Conservation (phyloP, 176 grass and related monocot species). For the Phoenix roebelenii region DNA sequence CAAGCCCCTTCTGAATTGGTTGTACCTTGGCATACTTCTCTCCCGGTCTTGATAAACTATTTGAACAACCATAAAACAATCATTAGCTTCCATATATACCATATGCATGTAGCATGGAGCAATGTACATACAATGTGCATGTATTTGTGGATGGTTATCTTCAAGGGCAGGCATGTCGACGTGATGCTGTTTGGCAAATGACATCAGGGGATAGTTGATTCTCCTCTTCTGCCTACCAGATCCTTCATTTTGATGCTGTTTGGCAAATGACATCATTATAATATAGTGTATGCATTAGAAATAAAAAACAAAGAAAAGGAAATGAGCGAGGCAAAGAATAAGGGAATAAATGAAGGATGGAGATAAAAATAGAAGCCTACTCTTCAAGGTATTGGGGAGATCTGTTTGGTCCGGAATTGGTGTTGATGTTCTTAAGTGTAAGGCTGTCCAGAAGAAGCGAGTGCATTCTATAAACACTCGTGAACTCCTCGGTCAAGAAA, state of each 20-base stretch:
- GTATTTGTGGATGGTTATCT: slow-evolving; percentile 26
- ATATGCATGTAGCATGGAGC: not conserved
- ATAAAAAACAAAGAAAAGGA: not conserved
- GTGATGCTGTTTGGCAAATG: slow-evolving; percentile 20
- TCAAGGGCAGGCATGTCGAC: slow-evolving; percentile 48
- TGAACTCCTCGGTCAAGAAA: slow-evolving; percentile 59
- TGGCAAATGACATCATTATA: not conserved
- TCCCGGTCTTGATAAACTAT: slow-evolving; percentile 50
- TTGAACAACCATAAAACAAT: not conserved
- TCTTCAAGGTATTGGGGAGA: slow-evolving; percentile 33
- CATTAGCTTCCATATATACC: too few relatives aligned
- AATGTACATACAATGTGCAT: slow-evolving; percentile 16
- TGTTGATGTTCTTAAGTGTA: slow-evolving; percentile 34
- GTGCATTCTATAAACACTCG: slow-evolving; percentile 58
- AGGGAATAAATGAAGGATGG: too few relatives aligned
- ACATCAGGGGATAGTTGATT: not conserved
- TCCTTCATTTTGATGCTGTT: slow-evolving; percentile 33
- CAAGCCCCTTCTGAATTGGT: slow-evolving; percentile 34
- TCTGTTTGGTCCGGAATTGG: slow-evolving; percentile 22
- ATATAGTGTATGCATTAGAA: too few relatives aligned
- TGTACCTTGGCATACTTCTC: slow-evolving; percentile 49
- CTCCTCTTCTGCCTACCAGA: slow-evolving; percentile 37
- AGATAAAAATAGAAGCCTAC: slow-evolving; percentile 8
- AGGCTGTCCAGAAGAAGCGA: slow-evolving; percentile 37
- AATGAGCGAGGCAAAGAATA: too few relatives aligned